These are phyloP conservation scores for Sanghuangporus baumii DNA, from an alignment of 1,284 basidiomycete genomes.

Conservation along the genomic window DNA sequence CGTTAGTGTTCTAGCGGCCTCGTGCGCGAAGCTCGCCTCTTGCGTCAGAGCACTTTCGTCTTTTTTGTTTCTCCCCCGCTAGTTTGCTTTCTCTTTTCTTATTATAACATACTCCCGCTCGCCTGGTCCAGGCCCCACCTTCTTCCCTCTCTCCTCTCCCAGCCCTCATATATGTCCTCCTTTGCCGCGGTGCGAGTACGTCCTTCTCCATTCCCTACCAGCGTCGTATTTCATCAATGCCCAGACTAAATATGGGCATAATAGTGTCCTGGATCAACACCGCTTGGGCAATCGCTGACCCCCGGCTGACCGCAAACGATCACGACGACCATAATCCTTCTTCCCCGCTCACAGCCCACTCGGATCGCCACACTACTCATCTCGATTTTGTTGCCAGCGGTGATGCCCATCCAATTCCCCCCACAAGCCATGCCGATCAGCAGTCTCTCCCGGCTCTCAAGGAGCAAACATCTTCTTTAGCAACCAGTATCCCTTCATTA, in stretches of 20 bases:
- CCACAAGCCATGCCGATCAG: not conserved
- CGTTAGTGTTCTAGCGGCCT: constrained; percentile 7
- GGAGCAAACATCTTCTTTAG: not conserved
- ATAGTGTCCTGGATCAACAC: constrained; percentile 18
- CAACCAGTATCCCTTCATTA: not conserved
- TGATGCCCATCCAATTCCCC: not conserved
- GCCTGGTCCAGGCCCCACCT: not conserved
- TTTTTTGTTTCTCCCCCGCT: constrained; percentile 1
- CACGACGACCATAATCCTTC: constrained; percentile 7
- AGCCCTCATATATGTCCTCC: constrained; percentile 12
- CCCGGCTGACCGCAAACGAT: constrained; percentile 8
- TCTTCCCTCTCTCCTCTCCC: not conserved
- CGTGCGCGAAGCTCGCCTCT: constrained; percentile 11
- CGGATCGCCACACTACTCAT: constrained; percentile 5
- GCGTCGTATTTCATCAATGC: not conserved
- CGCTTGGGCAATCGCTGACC: constrained; percentile 5
- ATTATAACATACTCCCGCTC: not conserved
- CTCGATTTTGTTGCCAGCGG: not conserved
- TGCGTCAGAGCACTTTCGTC: constrained; percentile 13
- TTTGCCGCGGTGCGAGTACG: constrained; percentile 11
- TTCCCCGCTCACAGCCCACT: constrained; percentile 7
- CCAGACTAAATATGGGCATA: constrained; percentile 17
- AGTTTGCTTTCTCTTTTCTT: not conserved
- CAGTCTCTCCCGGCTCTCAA: not conserved
- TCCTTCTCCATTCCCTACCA: not conserved